Base-by-base conservation (phyloP, 495 filamentous ascomycete genomes). In the Trypethelium eluteriae region DNA sequence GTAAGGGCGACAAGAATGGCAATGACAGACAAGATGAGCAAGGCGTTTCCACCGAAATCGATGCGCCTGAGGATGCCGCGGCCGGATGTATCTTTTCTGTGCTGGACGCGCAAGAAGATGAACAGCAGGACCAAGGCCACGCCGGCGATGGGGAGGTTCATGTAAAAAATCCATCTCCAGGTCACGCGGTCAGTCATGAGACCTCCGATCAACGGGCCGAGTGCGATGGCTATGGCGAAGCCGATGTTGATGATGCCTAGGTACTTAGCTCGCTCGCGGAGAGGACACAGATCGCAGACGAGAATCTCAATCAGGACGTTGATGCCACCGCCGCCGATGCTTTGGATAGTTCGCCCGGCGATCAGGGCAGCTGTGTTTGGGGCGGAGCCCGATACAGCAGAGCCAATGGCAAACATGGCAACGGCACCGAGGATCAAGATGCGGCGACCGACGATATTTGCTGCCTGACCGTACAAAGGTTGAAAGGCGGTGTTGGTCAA, bases 201-300 rank as follows among this genome's bases (percentile, higher is more conserved):
- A 0, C 76, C 78, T 0, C 77, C 77, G 0, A 81, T 9, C 2
- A 80, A 67, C 0, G 79, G 80, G 0, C 78, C 80, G 2, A 75
- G 7, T 3, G 75, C 65, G 2, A 69, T 69, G 0, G 76, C 78
- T 6, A 78, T 36, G 1, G 70, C 71, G 16, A 70, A 71, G 63
- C 69, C 35, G 3, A 25, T 6, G 16, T 74, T 66, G 2, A 80
- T n/a, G 0, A 79, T 36, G 1, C 71, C 76, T 2, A 79, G 66
- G 39, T 74, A 80, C 7, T 71, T 74, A 0, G 73, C 74, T 2
- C 80, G 71, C 11, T 80, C 70, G 7, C 78, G 62, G 4, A 80
- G 36, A 0, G 79, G 77, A 0, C 80, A 75, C 5, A 81, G 68
- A 66, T 81, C 80, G 10, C 71, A 76, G 11, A 79, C 63, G 44